Evolutionary conservation across 2,329 filamentous ascomycete genomes (phyloP).

Genomic region (Alternaria alternata): DNA sequence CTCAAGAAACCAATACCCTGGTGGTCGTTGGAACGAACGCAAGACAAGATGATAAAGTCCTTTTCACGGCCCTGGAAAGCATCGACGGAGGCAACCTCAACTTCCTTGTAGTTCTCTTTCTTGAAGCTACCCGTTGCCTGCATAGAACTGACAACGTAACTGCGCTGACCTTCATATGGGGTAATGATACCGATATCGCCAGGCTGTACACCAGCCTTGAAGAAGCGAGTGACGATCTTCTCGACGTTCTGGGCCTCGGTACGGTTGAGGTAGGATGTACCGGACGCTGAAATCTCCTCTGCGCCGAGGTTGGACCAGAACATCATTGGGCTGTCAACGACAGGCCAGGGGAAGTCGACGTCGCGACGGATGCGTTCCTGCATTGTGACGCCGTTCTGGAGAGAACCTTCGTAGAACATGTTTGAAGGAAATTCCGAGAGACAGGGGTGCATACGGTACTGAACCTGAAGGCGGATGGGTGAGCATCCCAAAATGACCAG

Average conservation of each 20-base stretch:
- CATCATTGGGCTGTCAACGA: conserved; percentile 97
- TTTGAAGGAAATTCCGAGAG: conserved; percentile 97
- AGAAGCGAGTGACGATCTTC: conserved; percentile 97
- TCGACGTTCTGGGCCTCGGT: conserved; percentile 97
- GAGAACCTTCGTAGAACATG: conserved; percentile 98
- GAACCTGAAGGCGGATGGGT: conserved; percentile 92
- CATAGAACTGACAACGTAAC: conserved; percentile 99
- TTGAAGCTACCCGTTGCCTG: conserved; percentile 96
- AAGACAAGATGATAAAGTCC: conserved; percentile 97
- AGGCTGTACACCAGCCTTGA: conserved; percentile 97
- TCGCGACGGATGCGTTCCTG: conserved; percentile 88
- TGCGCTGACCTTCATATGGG: conserved; percentile 96
- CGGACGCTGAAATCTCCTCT: conserved; percentile 96
- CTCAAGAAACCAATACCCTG: conserved; percentile 99
- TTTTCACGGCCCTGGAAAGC: conserved; percentile 99
- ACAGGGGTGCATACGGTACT: conserved; percentile 99
- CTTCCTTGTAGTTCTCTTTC: conserved; percentile 98
- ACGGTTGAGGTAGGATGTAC: conserved; percentile 96
- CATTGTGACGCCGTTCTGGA: conserved; percentile 95
- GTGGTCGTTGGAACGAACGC: conserved; percentile 97
- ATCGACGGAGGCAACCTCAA: conserved; percentile 97
- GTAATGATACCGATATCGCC: conserved; percentile 96
- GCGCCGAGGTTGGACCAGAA: conserved; percentile 99
- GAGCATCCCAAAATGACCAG: conserved; percentile 89
- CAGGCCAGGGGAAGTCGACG: conserved; percentile 98